A percentile compares a stretch with the other conserved stretches of the same genome.
These are phyloP conservation scores for Pseudocercospora vitis DNA, from an alignment of 2,329 filamentous ascomycete species.

Conservation along the genomic window DNA sequence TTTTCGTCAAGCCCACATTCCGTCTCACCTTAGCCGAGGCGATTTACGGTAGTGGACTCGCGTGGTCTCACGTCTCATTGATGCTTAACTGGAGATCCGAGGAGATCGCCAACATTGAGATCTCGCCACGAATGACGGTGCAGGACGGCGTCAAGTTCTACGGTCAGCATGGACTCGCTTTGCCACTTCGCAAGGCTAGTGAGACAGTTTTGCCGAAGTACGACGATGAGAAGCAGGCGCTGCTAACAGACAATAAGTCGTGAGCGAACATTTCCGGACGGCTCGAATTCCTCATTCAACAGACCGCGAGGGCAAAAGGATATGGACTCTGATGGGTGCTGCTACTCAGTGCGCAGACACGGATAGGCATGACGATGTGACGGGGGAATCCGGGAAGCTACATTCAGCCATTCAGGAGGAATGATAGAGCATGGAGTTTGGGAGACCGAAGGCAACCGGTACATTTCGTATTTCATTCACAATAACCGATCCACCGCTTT, in stretches of 20 bases:
- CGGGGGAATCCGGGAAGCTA: too few species aligned
- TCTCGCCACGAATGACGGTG: constrained; percentile 13
- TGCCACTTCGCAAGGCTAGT: background rate
- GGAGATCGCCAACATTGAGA: constrained; percentile 12
- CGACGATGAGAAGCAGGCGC: constrained; percentile 4
- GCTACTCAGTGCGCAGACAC: too few species aligned
- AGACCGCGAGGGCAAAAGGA: too few species aligned
- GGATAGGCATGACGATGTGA: too few species aligned
- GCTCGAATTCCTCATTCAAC: too few species aligned
- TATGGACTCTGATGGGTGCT: too few species aligned
- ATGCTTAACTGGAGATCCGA: constrained; percentile 26
- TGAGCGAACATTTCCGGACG: too few species aligned
- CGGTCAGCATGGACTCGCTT: constrained; percentile 13
- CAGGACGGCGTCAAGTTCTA: constrained; percentile 18
- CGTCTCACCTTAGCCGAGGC: constrained; percentile 22
- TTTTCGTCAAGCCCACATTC: constrained; percentile 9
- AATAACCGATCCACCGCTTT: too few species aligned
- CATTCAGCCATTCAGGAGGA: too few species aligned
- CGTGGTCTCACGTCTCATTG: constrained; percentile 27
- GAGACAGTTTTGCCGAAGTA: background rate
- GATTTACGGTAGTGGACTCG: constrained; percentile 21
- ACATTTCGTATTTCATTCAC: too few species aligned
- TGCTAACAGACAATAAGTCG: background rate
- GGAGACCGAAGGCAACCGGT: too few species aligned
- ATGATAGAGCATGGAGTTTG: too few species aligned